phyloP scores from a whole-genome alignment of 169 alveolate species.

The Plasmodium malariae region DNA sequence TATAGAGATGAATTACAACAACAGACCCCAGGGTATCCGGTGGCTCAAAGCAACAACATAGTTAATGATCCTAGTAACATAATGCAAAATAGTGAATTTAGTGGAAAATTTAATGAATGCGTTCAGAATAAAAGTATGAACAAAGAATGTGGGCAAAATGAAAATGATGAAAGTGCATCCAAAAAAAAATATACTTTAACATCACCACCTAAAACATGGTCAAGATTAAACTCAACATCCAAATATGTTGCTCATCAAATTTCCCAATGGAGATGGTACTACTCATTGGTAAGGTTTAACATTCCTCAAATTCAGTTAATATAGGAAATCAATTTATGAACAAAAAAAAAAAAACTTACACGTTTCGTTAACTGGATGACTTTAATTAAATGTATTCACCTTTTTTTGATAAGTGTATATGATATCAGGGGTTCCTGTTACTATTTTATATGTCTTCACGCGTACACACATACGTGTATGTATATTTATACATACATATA shows the following conservation, averaged over 20 bases:
- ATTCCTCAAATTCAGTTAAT: not conserved
- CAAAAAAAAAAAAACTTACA: not conserved
- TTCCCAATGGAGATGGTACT: constrained; percentile 90
- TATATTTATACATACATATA: not conserved
- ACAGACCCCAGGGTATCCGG: not conserved
- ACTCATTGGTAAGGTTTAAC: constrained; percentile 71
- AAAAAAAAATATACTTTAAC: constrained; percentile 27
- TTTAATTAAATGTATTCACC: no score
- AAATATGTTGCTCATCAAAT: constrained; percentile 82
- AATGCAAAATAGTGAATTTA: not conserved
- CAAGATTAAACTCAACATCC: constrained; percentile 81
- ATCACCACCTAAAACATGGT: constrained; percentile 79
- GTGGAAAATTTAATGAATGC: constrained; percentile 9
- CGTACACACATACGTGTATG: not conserved
- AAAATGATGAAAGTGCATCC: constrained; percentile 24
- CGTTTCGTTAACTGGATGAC: no score
- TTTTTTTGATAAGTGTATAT: no score
- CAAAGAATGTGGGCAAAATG: constrained; percentile 11
- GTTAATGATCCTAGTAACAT: not conserved
- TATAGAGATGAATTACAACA: not conserved
- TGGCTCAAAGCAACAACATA: not conserved
- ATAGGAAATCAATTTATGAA: not conserved
- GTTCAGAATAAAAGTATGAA: not conserved
- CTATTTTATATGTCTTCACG: no score
- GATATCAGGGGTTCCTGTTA: no score